phyloP scores from a whole-genome alignment of 371 early-diverging fungal species.

The Sporodiniella umbellata region DNA sequence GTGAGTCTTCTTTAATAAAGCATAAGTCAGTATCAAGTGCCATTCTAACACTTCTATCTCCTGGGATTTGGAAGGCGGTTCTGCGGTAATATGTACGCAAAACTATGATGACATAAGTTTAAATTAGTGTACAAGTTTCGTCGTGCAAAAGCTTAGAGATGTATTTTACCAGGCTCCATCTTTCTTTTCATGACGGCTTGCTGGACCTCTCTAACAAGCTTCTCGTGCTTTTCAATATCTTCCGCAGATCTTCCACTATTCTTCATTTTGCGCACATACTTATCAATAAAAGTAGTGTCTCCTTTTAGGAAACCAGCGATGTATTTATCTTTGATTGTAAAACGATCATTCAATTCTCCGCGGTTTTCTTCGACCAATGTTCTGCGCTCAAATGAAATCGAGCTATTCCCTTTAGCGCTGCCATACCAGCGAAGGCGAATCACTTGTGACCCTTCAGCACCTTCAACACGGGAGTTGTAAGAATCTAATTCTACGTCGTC shows the following conservation, averaged over 20 bases:
- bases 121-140: no score
- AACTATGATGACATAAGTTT: constrained; percentile 32
- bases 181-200: constrained; percentile 70
- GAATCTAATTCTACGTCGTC: constrained; percentile 91
- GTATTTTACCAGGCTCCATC: constrained; percentile 83
- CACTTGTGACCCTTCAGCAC: constrained; percentile 88
- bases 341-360: constrained; percentile 95
- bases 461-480: constrained; percentile 90
- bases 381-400: constrained; percentile 96
- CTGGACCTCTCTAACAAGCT: constrained; percentile 82
- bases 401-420: constrained; percentile 54
- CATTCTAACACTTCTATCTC: constrained; percentile 95
- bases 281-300: constrained; percentile 67
- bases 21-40: constrained; percentile 98
- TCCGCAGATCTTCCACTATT: constrained; percentile 69
- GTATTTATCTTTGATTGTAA: constrained; percentile 93
- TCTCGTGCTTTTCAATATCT: constrained; percentile 72
- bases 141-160: no score
- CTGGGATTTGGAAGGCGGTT: constrained; percentile 99
- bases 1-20: constrained; percentile 96
- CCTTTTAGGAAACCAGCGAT: constrained; percentile 87
- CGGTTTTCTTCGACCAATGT: constrained; percentile 97
- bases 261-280: constrained; percentile 77
- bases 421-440: constrained; percentile 94
- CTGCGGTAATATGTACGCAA: constrained; percentile 97